Evolutionary conservation across 169 alveolate genomes (phyloP).

Genomic region (Plasmodium fragile): DNA sequence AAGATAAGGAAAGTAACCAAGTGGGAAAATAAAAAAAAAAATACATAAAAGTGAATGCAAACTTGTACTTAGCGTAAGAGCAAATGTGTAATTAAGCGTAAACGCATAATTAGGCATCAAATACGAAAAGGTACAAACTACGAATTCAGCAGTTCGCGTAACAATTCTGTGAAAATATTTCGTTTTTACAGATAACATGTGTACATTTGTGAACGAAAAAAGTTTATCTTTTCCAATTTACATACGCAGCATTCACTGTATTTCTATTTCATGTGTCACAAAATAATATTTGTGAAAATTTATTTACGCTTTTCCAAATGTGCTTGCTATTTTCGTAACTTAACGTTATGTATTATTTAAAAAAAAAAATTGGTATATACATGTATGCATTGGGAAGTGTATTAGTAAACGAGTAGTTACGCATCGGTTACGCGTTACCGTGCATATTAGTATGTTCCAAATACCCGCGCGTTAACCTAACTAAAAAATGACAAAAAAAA

Average conservation of each 20-base stretch:
- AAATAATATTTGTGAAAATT: neutral
- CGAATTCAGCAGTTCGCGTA: neutral
- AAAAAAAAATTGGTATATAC: neutral
- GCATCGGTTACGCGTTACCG: neutral
- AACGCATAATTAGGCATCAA: conserved; percentile 7
- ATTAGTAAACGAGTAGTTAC: neutral
- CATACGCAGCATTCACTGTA: neutral
- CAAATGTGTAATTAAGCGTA: neutral
- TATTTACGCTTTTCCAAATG: conserved; percentile 26
- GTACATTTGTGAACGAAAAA: neutral
- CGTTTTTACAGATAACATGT: conserved; percentile 7
- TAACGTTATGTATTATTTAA: neutral
- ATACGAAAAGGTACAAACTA: conserved; percentile 13
- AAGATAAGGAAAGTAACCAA: conserved; percentile 2
- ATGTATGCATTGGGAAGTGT: neutral
- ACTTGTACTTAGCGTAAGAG: neutral
- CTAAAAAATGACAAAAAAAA: conserved; percentile 4
- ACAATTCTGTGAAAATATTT: conserved; percentile 13
- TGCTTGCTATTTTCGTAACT: conserved; percentile 29
- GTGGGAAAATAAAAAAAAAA: conserved; percentile 16
- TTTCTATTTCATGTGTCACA: neutral
- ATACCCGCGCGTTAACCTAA: neutral
- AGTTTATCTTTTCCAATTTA: neutral
- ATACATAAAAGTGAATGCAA: neutral
- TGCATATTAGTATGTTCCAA: neutral